Evolutionary conservation across 352 stramenopile genomes (phyloP), one percentile per base, ranked within the genome.

Genomic region (Phytophthora hybrid): DNA sequence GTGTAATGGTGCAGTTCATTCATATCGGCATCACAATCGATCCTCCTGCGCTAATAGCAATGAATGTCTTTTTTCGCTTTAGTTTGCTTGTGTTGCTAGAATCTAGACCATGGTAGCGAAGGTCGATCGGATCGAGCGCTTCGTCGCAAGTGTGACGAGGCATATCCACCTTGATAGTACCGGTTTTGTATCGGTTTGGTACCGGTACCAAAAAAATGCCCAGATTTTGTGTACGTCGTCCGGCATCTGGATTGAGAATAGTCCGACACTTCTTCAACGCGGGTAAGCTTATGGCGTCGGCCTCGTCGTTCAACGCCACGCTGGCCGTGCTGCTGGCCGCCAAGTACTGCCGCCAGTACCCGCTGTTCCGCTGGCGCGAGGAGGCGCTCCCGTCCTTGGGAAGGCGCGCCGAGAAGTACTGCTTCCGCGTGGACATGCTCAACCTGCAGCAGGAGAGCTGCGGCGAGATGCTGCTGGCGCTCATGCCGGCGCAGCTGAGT

Each of bases 291-390:
- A 77, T 80, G 76, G 49, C 69, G 39, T 80, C 72, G 9, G n/a
- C 68, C 19, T 82, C 76, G 65, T 80, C 76, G 41, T 91, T 93
- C 72, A 82, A 86, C 59, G 86, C 76, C 47, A 66, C 83, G 63
- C 74, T 83, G 51, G 86, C 88, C n/a, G 85, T 95, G 72, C 82
- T 95, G 26, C 76, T 93, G 34, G 88, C 88, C 39, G 82, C 81
- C 69, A 92, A 92, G 67, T 95, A 85, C 77, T 93, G 86, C 71
- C 76, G 79, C 51, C 77, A 86, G 34, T 88, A 86, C 60, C 88
- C 88, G 13, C 76, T 95, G 8, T 93, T 95, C 61, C 69, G 63
- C 55, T 95, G 88, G 88, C 76, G 78, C 5, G 86, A 95, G 62
- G 85, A 93, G 47, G 79, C 87, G 59, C 79, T 92, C 5, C 84